Conservation (phyloP, 345 rosid species). For the Pelargonium nanum region DNA sequence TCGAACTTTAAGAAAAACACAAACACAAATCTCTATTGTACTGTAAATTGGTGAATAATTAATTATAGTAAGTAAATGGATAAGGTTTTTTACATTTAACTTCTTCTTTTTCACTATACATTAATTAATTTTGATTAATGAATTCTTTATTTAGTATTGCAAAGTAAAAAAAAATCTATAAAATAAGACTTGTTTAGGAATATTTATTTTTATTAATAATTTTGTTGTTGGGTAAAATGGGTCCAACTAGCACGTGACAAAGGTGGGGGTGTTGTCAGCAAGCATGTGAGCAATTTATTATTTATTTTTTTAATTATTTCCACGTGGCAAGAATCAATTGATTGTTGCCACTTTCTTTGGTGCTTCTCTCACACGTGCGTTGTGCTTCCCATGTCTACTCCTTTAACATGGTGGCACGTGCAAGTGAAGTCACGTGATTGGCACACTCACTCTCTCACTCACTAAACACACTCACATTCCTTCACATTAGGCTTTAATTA, state of each 20-base stretch:
- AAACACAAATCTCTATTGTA: too few relatives aligned
- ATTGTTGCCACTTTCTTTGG: conserved; percentile 15
- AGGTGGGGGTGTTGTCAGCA: conserved; percentile 41
- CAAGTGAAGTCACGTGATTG: conserved; percentile 13
- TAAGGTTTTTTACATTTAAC: too few relatives aligned
- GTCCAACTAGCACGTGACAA: conserved; percentile 48
- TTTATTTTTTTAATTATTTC: conserved; percentile 15
- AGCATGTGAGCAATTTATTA: conserved; percentile 36
- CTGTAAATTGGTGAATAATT: too few relatives aligned
- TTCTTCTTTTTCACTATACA: too few relatives aligned
- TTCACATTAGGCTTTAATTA: not conserved
- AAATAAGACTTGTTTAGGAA: too few relatives aligned
- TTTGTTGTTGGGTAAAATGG: conserved; percentile 3
- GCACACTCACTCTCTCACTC: too few relatives aligned
- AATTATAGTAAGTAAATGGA: too few relatives aligned
- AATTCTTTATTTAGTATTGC: too few relatives aligned
- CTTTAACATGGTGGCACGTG: conserved; percentile 32
- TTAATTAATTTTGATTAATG: too few relatives aligned
- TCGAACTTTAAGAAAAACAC: too few relatives aligned
- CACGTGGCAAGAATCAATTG: conserved; percentile 26
- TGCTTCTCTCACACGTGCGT: conserved; percentile 39
- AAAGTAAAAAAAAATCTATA: too few relatives aligned
- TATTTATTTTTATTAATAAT: not conserved
- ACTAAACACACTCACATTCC: too few relatives aligned
- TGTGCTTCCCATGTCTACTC: conserved; percentile 16